phyloP scores from a whole-genome alignment of 1,284 basidiomycete species.

The Meira miltonrushii region DNA sequence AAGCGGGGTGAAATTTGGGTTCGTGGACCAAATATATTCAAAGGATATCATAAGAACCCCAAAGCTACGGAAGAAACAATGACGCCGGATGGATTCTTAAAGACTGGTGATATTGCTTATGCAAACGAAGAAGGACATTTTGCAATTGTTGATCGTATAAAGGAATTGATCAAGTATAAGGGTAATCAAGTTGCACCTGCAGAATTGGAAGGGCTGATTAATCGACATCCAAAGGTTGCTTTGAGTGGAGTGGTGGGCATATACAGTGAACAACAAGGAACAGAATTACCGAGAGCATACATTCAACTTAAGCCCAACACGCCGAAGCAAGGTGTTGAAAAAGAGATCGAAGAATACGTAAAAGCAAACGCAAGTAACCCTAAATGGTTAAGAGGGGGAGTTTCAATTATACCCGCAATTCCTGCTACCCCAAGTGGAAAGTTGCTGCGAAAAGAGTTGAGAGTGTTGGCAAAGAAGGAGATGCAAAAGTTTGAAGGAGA shows the following conservation, averaged over 20 bases:
- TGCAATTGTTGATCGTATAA: constrained; percentile 40
- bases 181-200: constrained; percentile 40
- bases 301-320: neutral
- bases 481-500: neutral
- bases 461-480: neutral
- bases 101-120: constrained; percentile 40
- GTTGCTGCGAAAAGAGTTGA: constrained; percentile 21
- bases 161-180: constrained; percentile 48
- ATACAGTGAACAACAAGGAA: constrained; percentile 24
- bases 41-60: constrained; percentile 25
- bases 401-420: constrained; percentile 21
- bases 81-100: constrained; percentile 52
- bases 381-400: constrained; percentile 29
- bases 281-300: constrained; percentile 14
- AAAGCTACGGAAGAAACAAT: constrained; percentile 62
- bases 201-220: constrained; percentile 20
- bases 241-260: constrained; percentile 41
- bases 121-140: constrained; percentile 28
- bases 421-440: constrained; percentile 30
- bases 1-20: constrained; percentile 28
- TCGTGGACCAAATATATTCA: constrained; percentile 24
- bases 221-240: constrained; percentile 15
- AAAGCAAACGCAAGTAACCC: constrained; percentile 19
- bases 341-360: constrained; percentile 18
- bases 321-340: neutral